phyloP scores from a whole-genome alignment of 768 basidiomycete species.

The Crucibulum laeve region DNA sequence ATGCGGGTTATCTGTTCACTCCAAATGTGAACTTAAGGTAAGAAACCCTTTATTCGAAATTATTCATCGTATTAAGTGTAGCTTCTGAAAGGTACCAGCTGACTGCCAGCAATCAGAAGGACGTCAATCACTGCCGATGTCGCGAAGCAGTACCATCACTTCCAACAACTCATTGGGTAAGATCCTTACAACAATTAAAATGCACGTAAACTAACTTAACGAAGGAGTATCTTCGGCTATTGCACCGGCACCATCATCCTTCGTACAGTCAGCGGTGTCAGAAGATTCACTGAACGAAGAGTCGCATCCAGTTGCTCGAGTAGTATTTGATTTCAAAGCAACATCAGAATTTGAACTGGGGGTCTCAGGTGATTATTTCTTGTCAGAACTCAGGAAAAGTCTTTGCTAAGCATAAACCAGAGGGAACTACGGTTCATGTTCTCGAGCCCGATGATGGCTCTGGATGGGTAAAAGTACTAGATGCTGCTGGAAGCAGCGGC shows the following conservation, averaged over 20 bases:
- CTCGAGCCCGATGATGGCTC: slow-evolving; percentile 82
- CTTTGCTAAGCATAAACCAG: slow-evolving; percentile 26
- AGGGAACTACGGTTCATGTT: slow-evolving; percentile 60
- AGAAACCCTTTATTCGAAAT: slow-evolving; percentile 3
- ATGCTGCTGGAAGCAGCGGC: slow-evolving; percentile 55
- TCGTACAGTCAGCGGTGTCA: slow-evolving; percentile 35
- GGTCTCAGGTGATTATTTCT: slow-evolving; percentile 47
- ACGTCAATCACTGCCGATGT: slow-evolving; percentile 18
- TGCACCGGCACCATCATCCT: slow-evolving; percentile 53
- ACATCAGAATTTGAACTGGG: slow-evolving; percentile 76
- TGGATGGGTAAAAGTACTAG: slow-evolving; percentile 78
- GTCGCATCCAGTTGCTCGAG: slow-evolving; percentile 47
- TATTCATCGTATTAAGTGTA: background rate
- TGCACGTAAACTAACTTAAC: slow-evolving; percentile 3
- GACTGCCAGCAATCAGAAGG: slow-evolving; percentile 46
- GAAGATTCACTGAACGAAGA: slow-evolving; percentile 34
- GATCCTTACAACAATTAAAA: slow-evolving; percentile 5
- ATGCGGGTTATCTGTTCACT: slow-evolving; percentile 77
- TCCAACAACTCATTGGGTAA: slow-evolving; percentile 21
- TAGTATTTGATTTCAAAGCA: slow-evolving; percentile 71
- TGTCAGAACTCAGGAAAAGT: background rate
- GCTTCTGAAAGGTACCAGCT: slow-evolving; percentile 57
- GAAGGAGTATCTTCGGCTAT: slow-evolving; percentile 13
- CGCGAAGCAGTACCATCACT: slow-evolving; percentile 16
- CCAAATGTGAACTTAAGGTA: slow-evolving; percentile 86